phyloP scores from a whole-genome alignment of 140 eudicot genomes.

The Flaveria floridana region DNA sequence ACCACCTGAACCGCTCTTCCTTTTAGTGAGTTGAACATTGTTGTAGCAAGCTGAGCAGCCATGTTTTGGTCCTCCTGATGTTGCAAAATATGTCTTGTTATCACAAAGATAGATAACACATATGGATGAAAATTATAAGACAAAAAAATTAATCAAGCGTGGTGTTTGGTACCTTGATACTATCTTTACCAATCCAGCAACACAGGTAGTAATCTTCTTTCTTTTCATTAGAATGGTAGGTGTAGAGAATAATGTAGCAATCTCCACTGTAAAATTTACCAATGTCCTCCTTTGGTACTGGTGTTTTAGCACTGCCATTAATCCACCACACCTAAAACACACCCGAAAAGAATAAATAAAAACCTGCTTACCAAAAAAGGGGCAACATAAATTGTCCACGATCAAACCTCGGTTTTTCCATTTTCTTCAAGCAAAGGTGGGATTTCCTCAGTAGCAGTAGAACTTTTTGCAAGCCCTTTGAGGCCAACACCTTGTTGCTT shows the following conservation, averaged over 20 bases:
- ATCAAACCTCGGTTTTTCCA: slow-evolving; percentile 83
- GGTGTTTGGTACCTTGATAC: slow-evolving; percentile 62
- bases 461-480: slow-evolving; percentile 69
- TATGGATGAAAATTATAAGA: background rate
- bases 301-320: slow-evolving; percentile 80
- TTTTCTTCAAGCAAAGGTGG: slow-evolving; percentile 97
- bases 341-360: background rate
- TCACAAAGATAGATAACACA: slow-evolving; percentile 15
- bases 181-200: slow-evolving; percentile 95
- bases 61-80: slow-evolving; percentile 73
- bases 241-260: slow-evolving; percentile 91
- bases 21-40: slow-evolving; percentile 91
- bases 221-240: slow-evolving; percentile 82
- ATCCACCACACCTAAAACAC: slow-evolving; percentile 78
- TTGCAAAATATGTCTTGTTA: slow-evolving; percentile 1
- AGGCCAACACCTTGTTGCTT: slow-evolving; percentile 97
- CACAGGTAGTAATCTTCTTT: slow-evolving; percentile 89
- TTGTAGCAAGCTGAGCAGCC: slow-evolving; percentile 71
- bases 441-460: slow-evolving; percentile 80
- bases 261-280: slow-evolving; percentile 98
- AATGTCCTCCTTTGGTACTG: slow-evolving; percentile 75
- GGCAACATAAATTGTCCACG: slow-evolving; percentile 6
- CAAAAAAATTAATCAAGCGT: background rate
- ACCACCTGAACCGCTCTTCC: slow-evolving; percentile 81
- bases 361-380: background rate